Base-by-base conservation (phyloP, 2,329 filamentous ascomycete species). In the Verticillium nubilum region DNA sequence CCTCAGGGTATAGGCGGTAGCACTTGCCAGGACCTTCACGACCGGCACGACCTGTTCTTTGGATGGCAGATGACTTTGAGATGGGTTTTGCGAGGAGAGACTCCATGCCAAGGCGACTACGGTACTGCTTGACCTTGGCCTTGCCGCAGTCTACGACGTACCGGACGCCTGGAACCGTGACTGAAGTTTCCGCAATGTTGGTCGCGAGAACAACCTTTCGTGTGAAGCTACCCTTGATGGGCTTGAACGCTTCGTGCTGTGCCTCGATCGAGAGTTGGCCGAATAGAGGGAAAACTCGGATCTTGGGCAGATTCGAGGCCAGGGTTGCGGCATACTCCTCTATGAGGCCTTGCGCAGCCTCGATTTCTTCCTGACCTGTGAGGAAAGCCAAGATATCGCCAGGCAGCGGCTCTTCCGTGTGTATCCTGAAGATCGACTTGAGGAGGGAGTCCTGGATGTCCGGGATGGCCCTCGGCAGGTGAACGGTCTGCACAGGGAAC, bases 141-240 rank as follows among this genome's bases (percentile, higher is more conserved):
- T 97, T 97, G 53, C 95, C 95, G 59, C 90, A 90, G 70, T 99
- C 95, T 23, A 99, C 83, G 10, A 99, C 94, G 66, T 90, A 95
- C 4, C 91, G 86, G 6, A 99, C 92, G 2, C 95, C 95, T 0
- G 94, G 90, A 0, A 99, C 93, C 0, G 95, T 99, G 61, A 99
- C 90, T 1, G 95, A 98, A 0, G 95, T 98, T 73, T 99, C 95
- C n/a, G 95, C 95, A 67, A 99, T 98, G 69, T 99, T 99, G 15
- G 95, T 99, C 0, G 93, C 89, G 0, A 99, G 78, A 0, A 99
- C 92, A 13, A 98, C 83, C 70, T 98, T 98, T 52, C 95, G 84
- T 0, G 91, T 96, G 59, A 81, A 83, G n/a, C 81, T 80, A 2
- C 86, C 84, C 59, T 85, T 85, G 25, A 90, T 83, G 1, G 90